Conservation (phyloP, 176 grass and related monocot species). For the Aegilops bicornis region DNA sequence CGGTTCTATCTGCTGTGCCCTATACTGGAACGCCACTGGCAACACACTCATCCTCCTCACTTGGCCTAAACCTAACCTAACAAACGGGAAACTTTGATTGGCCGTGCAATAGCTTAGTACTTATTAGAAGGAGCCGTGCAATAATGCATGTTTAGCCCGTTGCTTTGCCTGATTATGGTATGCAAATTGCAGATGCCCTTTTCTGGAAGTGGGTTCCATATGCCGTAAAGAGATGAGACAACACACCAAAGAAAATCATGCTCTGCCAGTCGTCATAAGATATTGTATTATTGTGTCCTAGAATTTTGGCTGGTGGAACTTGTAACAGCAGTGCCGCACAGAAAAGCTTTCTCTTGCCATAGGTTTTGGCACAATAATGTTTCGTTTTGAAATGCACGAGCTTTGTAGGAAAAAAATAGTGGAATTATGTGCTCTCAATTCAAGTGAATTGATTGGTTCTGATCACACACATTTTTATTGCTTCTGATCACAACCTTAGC, state of each 20-base stretch:
- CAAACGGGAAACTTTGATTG: constrained; percentile 7
- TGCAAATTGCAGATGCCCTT: background rate
- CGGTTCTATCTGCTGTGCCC: background rate
- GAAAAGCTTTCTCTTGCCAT: background rate
- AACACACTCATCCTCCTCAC: constrained; percentile 15
- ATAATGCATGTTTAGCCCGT: background rate
- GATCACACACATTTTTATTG: too few relatives aligned
- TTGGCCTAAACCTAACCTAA: constrained; percentile 29
- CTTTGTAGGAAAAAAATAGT: too few relatives aligned
- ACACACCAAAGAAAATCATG: background rate
- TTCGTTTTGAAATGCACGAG: too few relatives aligned
- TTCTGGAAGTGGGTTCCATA: background rate
- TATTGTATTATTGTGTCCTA: background rate
- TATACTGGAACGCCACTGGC: constrained; percentile 28
- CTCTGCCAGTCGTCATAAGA: background rate
- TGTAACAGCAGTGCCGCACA: background rate
- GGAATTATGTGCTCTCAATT: too few relatives aligned
- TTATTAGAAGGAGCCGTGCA: background rate
- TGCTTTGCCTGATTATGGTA: constrained; percentile 12
- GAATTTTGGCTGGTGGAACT: background rate
- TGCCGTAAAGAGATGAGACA: background rate
- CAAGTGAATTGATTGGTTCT: too few relatives aligned
- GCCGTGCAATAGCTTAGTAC: background rate
- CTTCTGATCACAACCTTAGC: too few relatives aligned
- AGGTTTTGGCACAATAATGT: too few relatives aligned